Percentiles rank a stretch among this genome's conserved stretches.
Conservation (phyloP, 1,139 yeast genomes). For the Pichia sp. region DNA sequence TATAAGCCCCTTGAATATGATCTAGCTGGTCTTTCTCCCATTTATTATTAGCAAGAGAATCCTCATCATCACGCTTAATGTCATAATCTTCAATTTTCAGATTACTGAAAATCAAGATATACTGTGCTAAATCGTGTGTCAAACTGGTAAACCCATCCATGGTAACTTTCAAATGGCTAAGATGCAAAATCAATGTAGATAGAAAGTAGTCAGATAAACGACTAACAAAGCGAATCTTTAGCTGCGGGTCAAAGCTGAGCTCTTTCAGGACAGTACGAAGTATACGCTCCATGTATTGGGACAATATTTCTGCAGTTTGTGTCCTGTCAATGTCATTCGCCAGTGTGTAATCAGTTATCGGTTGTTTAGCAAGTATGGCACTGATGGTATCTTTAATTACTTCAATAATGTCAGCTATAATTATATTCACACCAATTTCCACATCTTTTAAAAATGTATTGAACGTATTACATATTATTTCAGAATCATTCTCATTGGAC, state of each 20-base stretch:
- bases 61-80: neutral
- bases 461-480: constrained; percentile 52
- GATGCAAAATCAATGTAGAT: constrained; percentile 59
- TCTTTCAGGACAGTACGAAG: constrained; percentile 14
- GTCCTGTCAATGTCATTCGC: constrained; percentile 50
- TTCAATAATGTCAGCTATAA: constrained; percentile 53
- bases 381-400: constrained; percentile 42
- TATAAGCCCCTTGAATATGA: constrained; percentile 58
- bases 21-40: constrained; percentile 14
- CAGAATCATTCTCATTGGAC: constrained; percentile 33
- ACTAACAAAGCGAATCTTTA: constrained; percentile 19
- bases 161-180: constrained; percentile 67
- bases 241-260: constrained; percentile 17
- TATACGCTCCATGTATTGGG: constrained; percentile 35
- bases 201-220: constrained; percentile 59
- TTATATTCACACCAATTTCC: constrained; percentile 61
- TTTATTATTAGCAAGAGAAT: neutral
- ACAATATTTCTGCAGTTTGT: constrained; percentile 58
- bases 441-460: constrained; percentile 62
- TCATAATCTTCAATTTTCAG: constrained; percentile 32
- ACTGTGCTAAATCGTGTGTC: constrained; percentile 79
- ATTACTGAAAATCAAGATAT: constrained; percentile 62
- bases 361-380: constrained; percentile 50
- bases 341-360: constrained; percentile 48
- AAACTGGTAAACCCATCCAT: constrained; percentile 78